Evolutionary conservation across 108 stramenopile genomes (phyloP).

Genomic region (Skeletonema potamos): DNA sequence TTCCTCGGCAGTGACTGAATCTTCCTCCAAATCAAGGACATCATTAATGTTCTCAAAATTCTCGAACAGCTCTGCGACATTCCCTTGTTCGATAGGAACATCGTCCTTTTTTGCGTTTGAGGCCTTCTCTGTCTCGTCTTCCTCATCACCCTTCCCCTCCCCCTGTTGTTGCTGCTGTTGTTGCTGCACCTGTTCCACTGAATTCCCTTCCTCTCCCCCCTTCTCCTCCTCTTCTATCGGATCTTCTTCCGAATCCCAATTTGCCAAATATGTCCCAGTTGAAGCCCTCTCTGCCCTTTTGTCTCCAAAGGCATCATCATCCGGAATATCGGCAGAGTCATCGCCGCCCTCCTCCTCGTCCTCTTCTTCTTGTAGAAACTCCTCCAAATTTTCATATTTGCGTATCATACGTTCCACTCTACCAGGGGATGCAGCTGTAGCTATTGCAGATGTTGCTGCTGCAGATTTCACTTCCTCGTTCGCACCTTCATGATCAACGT

Average conservation of each 20-base stretch:
- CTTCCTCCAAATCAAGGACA: constrained; percentile 14
- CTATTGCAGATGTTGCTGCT: background rate
- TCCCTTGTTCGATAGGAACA: background rate
- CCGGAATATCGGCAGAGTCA: background rate
- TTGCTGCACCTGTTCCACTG: background rate
- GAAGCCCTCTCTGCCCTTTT: background rate
- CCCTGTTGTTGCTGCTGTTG: background rate
- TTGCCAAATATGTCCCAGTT: background rate
- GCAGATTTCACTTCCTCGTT: background rate
- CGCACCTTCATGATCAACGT: background rate
- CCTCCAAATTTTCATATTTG: constrained; percentile 1
- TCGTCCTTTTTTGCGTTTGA: background rate
- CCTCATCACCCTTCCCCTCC: background rate
- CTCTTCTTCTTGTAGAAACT: background rate
- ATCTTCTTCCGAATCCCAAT: background rate
- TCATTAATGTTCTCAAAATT: constrained; percentile 11
- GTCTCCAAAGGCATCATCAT: background rate
- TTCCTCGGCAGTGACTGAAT: background rate
- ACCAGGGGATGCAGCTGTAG: background rate
- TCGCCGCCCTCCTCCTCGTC: background rate
- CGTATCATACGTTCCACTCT: background rate
- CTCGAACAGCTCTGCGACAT: constrained; percentile 14
- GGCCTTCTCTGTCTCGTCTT: background rate
- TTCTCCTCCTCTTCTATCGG: background rate
- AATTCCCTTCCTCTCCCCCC: background rate